Evolutionary conservation across 108 stramenopile genomes (phyloP).

Genomic region (Nitzschia putrida): DNA sequence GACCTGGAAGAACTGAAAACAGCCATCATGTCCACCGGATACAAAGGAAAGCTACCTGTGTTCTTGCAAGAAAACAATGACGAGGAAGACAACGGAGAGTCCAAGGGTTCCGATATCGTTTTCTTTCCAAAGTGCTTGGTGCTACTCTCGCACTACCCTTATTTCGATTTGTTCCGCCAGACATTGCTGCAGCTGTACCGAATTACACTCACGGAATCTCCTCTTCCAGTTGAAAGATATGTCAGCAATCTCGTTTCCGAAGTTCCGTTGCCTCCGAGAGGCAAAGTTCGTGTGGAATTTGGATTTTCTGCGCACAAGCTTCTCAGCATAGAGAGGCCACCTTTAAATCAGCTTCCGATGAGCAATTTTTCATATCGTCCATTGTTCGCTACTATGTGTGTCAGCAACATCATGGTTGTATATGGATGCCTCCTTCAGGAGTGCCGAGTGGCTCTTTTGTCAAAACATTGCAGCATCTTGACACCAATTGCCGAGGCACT

Average conservation of each 20-base stretch:
- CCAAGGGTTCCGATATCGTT: slow-evolving; percentile 27
- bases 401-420: slow-evolving; percentile 71
- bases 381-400: slow-evolving; percentile 74
- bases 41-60: slow-evolving; percentile 30
- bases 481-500: slow-evolving; percentile 82
- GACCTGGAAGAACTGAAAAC: slow-evolving; percentile 37
- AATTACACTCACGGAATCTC: slow-evolving; percentile 72
- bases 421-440: slow-evolving; percentile 80
- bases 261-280: slow-evolving; percentile 85
- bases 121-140: slow-evolving; percentile 85
- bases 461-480: slow-evolving; percentile 63
- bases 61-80: slow-evolving; percentile 9
- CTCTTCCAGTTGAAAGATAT: slow-evolving; percentile 89
- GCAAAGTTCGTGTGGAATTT: slow-evolving; percentile 61
- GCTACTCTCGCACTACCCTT: slow-evolving; percentile 86
- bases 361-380: slow-evolving; percentile 82
- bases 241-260: slow-evolving; percentile 84
- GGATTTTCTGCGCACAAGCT: slow-evolving; percentile 37
- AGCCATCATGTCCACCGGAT: slow-evolving; percentile 33
- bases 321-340: slow-evolving; percentile 64
- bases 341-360: slow-evolving; percentile 76
- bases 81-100: background rate
- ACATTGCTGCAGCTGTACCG: slow-evolving; percentile 81
- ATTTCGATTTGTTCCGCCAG: slow-evolving; percentile 69
- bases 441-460: slow-evolving; percentile 68